Evolutionary conservation across 768 basidiomycete genomes (phyloP), one percentile per base, ranked within the genome.

Genomic region (Ramaria sp.): DNA sequence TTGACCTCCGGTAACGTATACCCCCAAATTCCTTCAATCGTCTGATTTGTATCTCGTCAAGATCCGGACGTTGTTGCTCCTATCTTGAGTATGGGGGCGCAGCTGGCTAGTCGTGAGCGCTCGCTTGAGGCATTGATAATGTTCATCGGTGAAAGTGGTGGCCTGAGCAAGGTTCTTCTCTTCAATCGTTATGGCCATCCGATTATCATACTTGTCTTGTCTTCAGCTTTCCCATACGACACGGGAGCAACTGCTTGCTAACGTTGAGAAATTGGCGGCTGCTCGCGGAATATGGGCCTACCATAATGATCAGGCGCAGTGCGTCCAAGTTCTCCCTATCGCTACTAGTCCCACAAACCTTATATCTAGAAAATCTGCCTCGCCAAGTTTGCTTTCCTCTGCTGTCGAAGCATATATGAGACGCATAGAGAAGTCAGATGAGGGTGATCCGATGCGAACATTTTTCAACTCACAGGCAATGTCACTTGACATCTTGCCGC

Each of bases 181-280:
- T 52, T 13, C 48, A 16, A 38, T 52, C 12, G 10, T 30, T 49
- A 20, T 24, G 15, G 24, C 27, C 34, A 38, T 18, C 20, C 34
- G 24, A 41, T 41, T n/a, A 38, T 44, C 13, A 48, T 37, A 50
- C 52, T 34, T 52, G n/a, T 24, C 52, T 34, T 52, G n/a, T 24
- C 22, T 42, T 20, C 61, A 94, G 90, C 83, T 95, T 66, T 85
- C 92, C 7, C 89, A 89, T 70, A 67, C 74, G 37, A 81, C 82
- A 56, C 79, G 91, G 18, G 82, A 92, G 61, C 73, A 74, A 25
- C 71, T 97, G 16, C 83, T 82, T 36, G 78, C 75, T 18, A 87
- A 96, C 62, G 90, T 89, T 1, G 94, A 96, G 67, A 90, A 88
- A 61, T 72, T 95, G 16, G 83, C 83, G 58, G 86, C 89, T 1